phyloP scores from a whole-genome alignment of 1,139 yeast species.

The Suhomyces maxii region DNA sequence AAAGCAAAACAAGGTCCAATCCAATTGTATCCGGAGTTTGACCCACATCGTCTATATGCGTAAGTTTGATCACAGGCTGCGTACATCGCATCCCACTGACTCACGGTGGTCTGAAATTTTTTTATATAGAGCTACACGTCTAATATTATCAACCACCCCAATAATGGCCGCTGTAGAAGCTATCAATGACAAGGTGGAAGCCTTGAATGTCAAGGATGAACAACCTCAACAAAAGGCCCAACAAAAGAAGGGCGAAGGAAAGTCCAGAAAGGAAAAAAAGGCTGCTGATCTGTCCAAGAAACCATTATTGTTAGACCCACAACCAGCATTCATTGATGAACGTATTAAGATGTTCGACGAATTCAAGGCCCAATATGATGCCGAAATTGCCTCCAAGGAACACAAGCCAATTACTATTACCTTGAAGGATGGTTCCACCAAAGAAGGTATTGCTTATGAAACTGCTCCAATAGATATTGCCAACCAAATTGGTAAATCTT shows the following conservation, averaged over 20 bases:
- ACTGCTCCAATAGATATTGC: conserved; percentile 91
- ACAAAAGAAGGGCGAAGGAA: conserved; percentile 20
- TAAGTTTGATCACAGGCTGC: conserved; percentile 1
- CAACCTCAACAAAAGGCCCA: conserved; percentile 17
- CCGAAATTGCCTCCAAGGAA: conserved; percentile 60
- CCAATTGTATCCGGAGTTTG: too few relatives aligned
- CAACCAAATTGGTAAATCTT: conserved; percentile 78
- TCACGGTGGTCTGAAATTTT: conserved; percentile 1
- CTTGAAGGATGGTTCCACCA: conserved; percentile 79
- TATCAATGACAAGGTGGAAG: conserved; percentile 54
- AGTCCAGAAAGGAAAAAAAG: conserved; percentile 34
- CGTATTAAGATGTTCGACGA: conserved; percentile 80
- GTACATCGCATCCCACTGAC: neutral
- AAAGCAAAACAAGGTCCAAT: too few relatives aligned
- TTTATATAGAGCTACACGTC: neutral
- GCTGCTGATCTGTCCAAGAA: conserved; percentile 28
- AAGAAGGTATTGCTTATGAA: conserved; percentile 83
- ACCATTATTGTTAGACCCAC: conserved; percentile 63
- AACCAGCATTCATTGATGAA: conserved; percentile 77
- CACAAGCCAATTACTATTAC: conserved; percentile 69
- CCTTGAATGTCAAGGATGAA: conserved; percentile 44
- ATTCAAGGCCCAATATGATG: conserved; percentile 77
- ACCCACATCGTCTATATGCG: neutral
- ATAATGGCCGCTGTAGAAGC: conserved; percentile 17
- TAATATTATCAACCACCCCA: neutral